Conservation (phyloP, 176 grass and related monocot genomes). For the Oropetium thomaeum region DNA sequence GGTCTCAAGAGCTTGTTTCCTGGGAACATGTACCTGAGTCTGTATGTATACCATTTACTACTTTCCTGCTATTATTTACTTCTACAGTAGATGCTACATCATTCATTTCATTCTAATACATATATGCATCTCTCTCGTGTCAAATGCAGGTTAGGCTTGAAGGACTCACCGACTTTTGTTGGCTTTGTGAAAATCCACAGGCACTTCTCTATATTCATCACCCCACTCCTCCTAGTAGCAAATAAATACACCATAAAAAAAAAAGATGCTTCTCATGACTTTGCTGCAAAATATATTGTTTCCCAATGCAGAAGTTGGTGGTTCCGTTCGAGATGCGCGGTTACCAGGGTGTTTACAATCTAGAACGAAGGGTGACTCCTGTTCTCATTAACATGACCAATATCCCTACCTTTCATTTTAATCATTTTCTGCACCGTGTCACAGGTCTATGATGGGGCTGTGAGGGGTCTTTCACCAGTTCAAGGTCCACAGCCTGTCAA, state of each 20-base stretch:
- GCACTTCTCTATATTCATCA: neutral
- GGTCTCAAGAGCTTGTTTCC: slow-evolving; percentile 60
- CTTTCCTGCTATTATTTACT: too few relatives aligned
- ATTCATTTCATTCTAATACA: too few relatives aligned
- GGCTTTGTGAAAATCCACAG: slow-evolving; percentile 87
- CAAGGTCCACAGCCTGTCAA: slow-evolving; percentile 71
- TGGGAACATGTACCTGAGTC: slow-evolving; percentile 80
- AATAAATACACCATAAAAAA: neutral
- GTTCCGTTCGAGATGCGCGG: slow-evolving; percentile 93
- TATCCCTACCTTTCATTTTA: too few relatives aligned
- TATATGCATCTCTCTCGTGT: slow-evolving; percentile 1
- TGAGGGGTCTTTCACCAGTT: slow-evolving; percentile 61
- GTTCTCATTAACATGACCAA: neutral
- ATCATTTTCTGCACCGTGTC: neutral
- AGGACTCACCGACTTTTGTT: slow-evolving; percentile 80
- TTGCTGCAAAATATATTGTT: neutral
- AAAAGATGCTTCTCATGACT: neutral
- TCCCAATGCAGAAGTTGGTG: slow-evolving; percentile 61
- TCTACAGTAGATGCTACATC: too few relatives aligned
- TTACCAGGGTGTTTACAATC: slow-evolving; percentile 78
- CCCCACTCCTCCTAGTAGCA: neutral
- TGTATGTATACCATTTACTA: slow-evolving; percentile 23
- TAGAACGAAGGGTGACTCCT: slow-evolving; percentile 56
- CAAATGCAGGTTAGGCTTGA: slow-evolving; percentile 76
- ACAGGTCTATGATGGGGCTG: slow-evolving; percentile 72